Conservation (phyloP, 495 filamentous ascomycete genomes). For the Neurospora sp. region DNA sequence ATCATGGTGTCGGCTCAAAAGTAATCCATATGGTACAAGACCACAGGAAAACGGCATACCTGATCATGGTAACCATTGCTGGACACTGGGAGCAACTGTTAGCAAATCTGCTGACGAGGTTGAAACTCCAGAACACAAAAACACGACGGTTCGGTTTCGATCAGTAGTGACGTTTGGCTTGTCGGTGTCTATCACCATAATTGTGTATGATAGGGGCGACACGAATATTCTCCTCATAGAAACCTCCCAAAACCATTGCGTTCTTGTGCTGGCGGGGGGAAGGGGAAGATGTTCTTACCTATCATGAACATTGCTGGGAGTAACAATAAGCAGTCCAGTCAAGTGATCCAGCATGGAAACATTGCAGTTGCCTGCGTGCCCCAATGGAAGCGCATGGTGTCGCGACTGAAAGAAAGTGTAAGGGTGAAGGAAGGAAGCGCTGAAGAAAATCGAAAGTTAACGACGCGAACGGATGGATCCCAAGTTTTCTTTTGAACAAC, state of each 20-base stretch:
- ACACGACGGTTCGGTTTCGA: constrained; percentile 5
- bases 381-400: background rate
- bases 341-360: background rate
- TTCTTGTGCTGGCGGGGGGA: background rate
- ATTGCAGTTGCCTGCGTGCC: background rate
- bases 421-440: background rate
- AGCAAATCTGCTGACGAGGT: constrained; percentile 3
- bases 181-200: constrained; percentile 82
- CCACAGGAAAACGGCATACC: background rate
- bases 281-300: constrained; percentile 18
- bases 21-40: background rate
- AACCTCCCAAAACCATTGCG: constrained; percentile 4
- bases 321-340: background rate
- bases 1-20: constrained; percentile 34
- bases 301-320: constrained; percentile 3
- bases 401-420: background rate
- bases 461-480: background rate
- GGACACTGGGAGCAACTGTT: constrained; percentile 11
- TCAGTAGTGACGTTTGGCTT: constrained; percentile 87
- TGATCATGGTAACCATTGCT: background rate
- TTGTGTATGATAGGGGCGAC: constrained; percentile 89
- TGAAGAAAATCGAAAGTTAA: background rate
- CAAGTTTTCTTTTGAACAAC: background rate
- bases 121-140: constrained; percentile 1
- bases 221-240: constrained; percentile 69